Evolutionary conservation across 139 green algal species (phyloP), one percentile per base, ranked within the genome.

Genomic region (Coelastrella sp.): DNA sequence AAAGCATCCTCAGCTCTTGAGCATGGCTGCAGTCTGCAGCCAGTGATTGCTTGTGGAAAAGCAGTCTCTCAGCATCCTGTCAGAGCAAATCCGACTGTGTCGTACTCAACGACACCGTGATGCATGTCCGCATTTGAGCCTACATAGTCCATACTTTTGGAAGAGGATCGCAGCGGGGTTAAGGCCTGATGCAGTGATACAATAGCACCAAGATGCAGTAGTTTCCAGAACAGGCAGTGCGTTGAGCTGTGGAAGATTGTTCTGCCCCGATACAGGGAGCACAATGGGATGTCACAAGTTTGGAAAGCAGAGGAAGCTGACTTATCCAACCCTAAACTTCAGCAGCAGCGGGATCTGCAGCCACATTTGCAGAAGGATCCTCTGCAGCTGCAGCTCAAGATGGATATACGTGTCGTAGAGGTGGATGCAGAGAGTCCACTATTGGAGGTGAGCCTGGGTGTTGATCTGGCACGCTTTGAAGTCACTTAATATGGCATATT

Each of bases 281-380:
- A 83, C 73, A 20, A 73, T 76, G 85, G 64, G 4, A 17, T 84
- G 4, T 57, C 59, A 10, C 85, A 90, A 59, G 74, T 90, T 3
- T 90, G 85, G 85, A 90, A 90, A 32, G 85, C 85, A 10, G 85
- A 90, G 74, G 85, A 84, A 54, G 85, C 73, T 8, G 73, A 90
- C 74, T 56, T 84, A 19, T 57, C 20, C 23, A 65, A 56, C 3
- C 71, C 84, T 5, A 89, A 73, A 22, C 71, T 83, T 20, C 71
- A 89, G 84, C 22, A 82, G 58, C 73, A 80, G 71, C 84, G 84
- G 0, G 16, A 89, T 47, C 68, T 73, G 71, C 84, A 82, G 57
- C 84, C 84, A 13, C 71, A 83, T 57, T 57, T 89, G 57, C 84
- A 89, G 71, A 80, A 89, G 84, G 84, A 89, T 57, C 56, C 84